Conservation (phyloP, 371 early-diverging fungal species). For the Mycotypha africana region DNA sequence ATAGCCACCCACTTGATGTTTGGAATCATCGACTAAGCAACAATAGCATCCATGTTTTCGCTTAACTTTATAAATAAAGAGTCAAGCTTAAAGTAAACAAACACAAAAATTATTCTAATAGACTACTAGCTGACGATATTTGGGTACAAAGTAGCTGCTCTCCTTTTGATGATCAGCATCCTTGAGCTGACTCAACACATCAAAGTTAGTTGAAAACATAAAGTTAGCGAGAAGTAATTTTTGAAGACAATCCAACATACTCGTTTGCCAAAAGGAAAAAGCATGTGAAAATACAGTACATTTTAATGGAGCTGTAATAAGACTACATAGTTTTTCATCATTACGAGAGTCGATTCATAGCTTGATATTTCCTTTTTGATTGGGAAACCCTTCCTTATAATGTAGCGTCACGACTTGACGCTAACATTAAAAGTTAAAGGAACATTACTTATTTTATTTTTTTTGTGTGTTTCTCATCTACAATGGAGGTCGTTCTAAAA, state of each 20-base stretch:
- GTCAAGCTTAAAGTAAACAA: conserved; percentile 2
- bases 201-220: conserved; percentile 4
- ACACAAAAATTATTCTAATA: conserved; percentile 3
- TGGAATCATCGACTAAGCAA: conserved; percentile 1
- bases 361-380: conserved; percentile 3
- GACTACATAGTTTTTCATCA: conserved; percentile 4
- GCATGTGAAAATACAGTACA: conserved; percentile 4
- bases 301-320: conserved; percentile 4
- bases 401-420: conserved; percentile 2
- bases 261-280: conserved; percentile 5
- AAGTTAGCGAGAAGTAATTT: conserved; percentile 4
- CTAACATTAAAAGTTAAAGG: conserved; percentile 4
- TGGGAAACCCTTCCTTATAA: conserved; percentile 2
- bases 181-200: conserved; percentile 1
- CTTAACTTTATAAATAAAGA: not conserved
- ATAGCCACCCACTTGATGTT: no score
- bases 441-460: conserved; percentile 2
- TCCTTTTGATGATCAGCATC: conserved; percentile 3
- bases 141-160: conserved; percentile 4
- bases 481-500: no score
- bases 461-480: conserved; percentile 1
- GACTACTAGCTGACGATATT: conserved; percentile 2
- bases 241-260: conserved; percentile 3
- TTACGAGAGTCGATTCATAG: conserved; percentile 5
- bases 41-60: not conserved